These are phyloP conservation scores for Ophiostoma triangulosporum DNA, from an alignment of 2,329 filamentous ascomycete species.

Conservation along the genomic window DNA sequence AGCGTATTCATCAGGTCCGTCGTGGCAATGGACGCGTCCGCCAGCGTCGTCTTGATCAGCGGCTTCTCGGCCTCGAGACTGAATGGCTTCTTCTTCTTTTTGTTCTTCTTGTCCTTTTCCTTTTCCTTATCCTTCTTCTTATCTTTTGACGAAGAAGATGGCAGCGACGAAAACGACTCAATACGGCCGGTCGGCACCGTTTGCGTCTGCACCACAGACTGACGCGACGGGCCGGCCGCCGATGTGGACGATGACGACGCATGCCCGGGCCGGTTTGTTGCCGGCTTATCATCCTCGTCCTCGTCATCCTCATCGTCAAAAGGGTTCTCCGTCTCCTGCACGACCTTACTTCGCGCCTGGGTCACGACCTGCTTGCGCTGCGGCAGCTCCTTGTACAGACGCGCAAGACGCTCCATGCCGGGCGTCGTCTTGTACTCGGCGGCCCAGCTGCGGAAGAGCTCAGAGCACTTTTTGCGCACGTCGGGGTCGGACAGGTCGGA, in stretches of 20 bases:
- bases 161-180: conserved; percentile 27
- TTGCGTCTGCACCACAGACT: conserved; percentile 1
- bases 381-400: conserved; percentile 59
- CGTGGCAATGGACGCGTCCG: conserved; percentile 77
- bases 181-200: conserved; percentile 18
- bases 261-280: conserved; percentile 8
- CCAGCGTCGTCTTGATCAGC: conserved; percentile 75
- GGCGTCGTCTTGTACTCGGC: conserved; percentile 65
- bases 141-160: conserved; percentile 11
- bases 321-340: conserved; percentile 66
- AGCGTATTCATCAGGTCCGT: conserved; percentile 81
- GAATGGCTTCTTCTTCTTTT: conserved; percentile 53
- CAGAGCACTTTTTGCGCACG: conserved; percentile 78
- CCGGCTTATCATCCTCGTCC: conserved; percentile 23
- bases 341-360: conserved; percentile 68
- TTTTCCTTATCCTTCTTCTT: conserved; percentile 37
- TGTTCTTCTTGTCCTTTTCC: conserved; percentile 28
- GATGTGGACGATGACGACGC: conserved; percentile 14
- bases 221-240: neutral
- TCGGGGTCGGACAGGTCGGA: conserved; percentile 72
- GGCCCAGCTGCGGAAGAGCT: conserved; percentile 79
- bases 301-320: conserved; percentile 55
- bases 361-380: conserved; percentile 57
- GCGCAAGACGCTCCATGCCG: conserved; percentile 68
- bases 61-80: conserved; percentile 79